phyloP scores from a whole-genome alignment of 768 basidiomycete species.

The Mrakia frigida region DNA sequence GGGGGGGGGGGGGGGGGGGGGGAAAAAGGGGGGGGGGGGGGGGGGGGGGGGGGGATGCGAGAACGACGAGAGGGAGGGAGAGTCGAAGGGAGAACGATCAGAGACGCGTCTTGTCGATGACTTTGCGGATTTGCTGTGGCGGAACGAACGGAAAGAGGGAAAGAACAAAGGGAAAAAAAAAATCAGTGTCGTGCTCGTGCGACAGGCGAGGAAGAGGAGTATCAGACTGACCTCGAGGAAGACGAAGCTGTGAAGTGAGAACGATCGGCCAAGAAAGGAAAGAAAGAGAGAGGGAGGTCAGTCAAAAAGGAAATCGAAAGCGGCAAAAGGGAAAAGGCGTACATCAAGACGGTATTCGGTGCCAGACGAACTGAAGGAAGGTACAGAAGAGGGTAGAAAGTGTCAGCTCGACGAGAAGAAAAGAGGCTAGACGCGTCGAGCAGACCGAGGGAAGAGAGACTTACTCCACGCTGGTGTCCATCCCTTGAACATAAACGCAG shows the following conservation, averaged over 20 bases:
- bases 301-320: not conserved
- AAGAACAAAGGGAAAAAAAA: no score
- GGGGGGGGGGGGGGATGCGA: no score
- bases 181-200: no score
- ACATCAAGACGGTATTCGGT: slow-evolving; percentile 74
- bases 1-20: no score
- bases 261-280: not conserved
- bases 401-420: not conserved
- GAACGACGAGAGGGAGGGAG: no score
- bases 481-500: slow-evolving; percentile 89
- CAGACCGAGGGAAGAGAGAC: not conserved
- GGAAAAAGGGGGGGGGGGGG: no score
- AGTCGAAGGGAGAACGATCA: no score
- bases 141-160: not conserved
- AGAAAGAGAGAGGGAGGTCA: not conserved
- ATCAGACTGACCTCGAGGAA: slow-evolving; percentile 10
- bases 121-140: slow-evolving; percentile 12
- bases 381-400: no score
- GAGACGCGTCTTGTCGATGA: slow-evolving; percentile 1
- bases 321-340: slow-evolving; percentile 53
- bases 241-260: slow-evolving; percentile 8
- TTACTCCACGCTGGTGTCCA: slow-evolving; percentile 76
- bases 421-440: not conserved
- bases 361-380: slow-evolving; percentile 27
- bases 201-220: not conserved